Evolutionary conservation across 2,329 filamentous ascomycete species (phyloP), one percentile per base, ranked within the genome.

Genomic region (Cladorrhinum sp.): DNA sequence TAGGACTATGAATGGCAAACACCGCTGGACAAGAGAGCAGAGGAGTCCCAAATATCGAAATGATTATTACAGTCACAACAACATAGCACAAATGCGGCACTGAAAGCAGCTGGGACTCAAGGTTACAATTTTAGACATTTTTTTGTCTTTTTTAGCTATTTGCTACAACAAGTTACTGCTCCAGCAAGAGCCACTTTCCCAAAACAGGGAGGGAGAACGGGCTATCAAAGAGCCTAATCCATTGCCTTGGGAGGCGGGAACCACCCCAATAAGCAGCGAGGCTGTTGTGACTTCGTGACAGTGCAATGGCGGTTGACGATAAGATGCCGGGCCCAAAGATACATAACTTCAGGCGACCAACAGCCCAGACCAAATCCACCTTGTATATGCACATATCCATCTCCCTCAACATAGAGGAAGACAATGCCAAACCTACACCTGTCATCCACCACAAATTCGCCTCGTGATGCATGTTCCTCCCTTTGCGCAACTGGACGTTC

Each of bases 241-340:
- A 41, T 55, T 49, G 36, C 38, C 38, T 29, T 13, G 24, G 53
- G 38, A 27, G 53, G 53, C 24, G 53, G 52, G 9, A 49, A 56
- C 41, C 53, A 56, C 53, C 53, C 53, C 53, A 56, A 49, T n/a
- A 48, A 56, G 53, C 53, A 56, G 53, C 41, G 24, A 50, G 24
- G 22, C 22, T 13, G 49, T 27, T 50, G 49, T 16, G 23, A 50
- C 20, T 5, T 24, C 25, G 13, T 50, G 49, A 50, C 20, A 6
- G 18, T 50, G 13, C 12, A 50, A 50, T 24, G 24, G 49, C 49
- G 49, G 23, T 27, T 5, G 24, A 2, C 13, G 18, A 7, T 7
- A 50, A 50, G 7, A 22, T 45, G 41, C 18, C 18, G 41, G 2
- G 41, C 41, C 41, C 18, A 50, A 50, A 50, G 23, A 24, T 5